phyloP scores from a whole-genome alignment of 306 rosid genomes.

The Quercus wislizeni region DNA sequence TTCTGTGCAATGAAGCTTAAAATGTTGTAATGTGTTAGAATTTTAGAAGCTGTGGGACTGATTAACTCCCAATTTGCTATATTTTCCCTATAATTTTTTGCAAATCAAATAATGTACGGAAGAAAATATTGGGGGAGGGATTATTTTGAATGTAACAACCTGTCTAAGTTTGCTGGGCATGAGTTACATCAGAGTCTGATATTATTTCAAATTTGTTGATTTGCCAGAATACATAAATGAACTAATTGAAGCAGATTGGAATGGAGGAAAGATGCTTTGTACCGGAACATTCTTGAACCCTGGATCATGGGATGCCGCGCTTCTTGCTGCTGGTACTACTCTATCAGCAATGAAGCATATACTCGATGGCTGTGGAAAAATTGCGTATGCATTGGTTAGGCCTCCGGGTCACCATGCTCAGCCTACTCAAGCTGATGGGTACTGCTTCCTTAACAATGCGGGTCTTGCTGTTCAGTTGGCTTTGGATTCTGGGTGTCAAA shows the following conservation, averaged over 20 bases:
- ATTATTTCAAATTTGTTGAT: conserved; percentile 14
- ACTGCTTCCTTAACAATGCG: conserved; percentile 93
- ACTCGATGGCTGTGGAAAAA: conserved; percentile 59
- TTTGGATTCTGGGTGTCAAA: conserved; percentile 61
- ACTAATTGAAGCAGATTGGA: conserved; percentile 68
- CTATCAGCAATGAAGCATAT: conserved; percentile 78
- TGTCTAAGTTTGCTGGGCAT: background rate
- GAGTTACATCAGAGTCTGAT: conserved; percentile 14
- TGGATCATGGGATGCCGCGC: conserved; percentile 85
- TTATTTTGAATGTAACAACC: background rate
- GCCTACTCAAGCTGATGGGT: conserved; percentile 88
- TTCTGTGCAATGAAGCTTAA: background rate
- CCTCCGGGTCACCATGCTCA: conserved; percentile 99
- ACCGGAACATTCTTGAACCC: conserved; percentile 79
- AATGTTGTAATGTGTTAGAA: background rate
- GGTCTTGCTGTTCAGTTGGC: conserved; percentile 73
- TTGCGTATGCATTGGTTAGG: conserved; percentile 87
- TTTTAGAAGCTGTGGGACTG: background rate
- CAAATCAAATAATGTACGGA: background rate
- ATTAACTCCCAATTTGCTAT: background rate
- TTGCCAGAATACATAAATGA: conserved; percentile 57
- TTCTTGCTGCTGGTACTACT: conserved; percentile 91
- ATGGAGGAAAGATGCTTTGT: conserved; percentile 70
- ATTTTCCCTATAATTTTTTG: background rate
- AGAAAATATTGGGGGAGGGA: background rate